phyloP scores from a whole-genome alignment of 768 basidiomycete genomes.

The Mycena sanguinolenta region DNA sequence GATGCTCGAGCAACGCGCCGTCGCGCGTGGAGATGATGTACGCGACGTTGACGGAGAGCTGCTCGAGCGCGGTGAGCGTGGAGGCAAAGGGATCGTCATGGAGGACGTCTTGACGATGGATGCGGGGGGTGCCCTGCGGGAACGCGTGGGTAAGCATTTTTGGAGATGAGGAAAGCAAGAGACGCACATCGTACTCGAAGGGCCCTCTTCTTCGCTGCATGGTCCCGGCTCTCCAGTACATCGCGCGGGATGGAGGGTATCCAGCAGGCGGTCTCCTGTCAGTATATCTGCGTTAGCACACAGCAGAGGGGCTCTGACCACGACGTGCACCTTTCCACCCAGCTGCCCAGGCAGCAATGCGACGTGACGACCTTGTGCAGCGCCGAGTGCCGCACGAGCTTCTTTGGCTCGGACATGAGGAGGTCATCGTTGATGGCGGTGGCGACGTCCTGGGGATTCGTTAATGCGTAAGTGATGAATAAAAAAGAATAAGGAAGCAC shows the following conservation, averaged over 20 bases:
- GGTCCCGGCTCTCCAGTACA: slow-evolving; percentile 71
- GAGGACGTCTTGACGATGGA: slow-evolving; percentile 96
- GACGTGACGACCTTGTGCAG: slow-evolving; percentile 90
- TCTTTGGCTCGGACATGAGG: slow-evolving; percentile 83
- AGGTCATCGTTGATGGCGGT: slow-evolving; percentile 92
- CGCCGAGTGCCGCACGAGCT: slow-evolving; percentile 78
- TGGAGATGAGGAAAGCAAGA: no score
- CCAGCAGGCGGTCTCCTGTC: slow-evolving; percentile 75
- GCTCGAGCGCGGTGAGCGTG: slow-evolving; percentile 80
- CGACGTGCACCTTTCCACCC: slow-evolving; percentile 60
- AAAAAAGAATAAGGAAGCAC: no score
- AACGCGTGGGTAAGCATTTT: no score
- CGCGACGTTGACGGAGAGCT: slow-evolving; percentile 85
- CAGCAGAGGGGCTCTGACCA: no score
- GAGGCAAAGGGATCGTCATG: slow-evolving; percentile 82
- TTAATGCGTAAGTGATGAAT: neutral
- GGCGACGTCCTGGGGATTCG: slow-evolving; percentile 90
- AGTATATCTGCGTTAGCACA: no score
- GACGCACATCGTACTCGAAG: slow-evolving; percentile 94
- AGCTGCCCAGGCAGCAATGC: slow-evolving; percentile 89
- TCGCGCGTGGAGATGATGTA: slow-evolving; percentile 99
- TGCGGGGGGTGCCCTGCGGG: slow-evolving; percentile 90
- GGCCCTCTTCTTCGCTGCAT: slow-evolving; percentile 82
- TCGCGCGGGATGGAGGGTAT: slow-evolving; percentile 86
- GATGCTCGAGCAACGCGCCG: slow-evolving; percentile 90